phyloP scores from a whole-genome alignment of 139 green algal genomes.

The Pseudopediastrum boryanum region DNA sequence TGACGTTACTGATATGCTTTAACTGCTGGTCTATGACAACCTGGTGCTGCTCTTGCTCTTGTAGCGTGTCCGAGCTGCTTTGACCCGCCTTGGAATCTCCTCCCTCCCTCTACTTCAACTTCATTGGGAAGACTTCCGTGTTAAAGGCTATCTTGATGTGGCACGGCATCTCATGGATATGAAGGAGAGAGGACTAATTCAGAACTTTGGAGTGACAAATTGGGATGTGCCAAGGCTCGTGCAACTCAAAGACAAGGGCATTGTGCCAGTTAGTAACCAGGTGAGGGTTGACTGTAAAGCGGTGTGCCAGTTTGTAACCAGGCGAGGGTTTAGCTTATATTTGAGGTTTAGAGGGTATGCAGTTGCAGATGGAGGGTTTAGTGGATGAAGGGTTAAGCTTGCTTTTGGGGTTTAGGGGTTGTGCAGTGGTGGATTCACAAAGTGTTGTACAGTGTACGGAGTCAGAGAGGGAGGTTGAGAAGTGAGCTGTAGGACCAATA shows the following conservation, averaged over 20 bases:
- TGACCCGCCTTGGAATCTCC: slow-evolving; percentile 19
- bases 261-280: slow-evolving; percentile 40
- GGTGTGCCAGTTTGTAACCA: slow-evolving; percentile 37
- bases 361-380: neutral
- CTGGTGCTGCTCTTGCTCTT: neutral
- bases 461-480: too few species aligned
- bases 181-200: slow-evolving; percentile 21
- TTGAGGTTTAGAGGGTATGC: neutral
- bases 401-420: neutral
- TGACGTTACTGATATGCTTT: too few species aligned
- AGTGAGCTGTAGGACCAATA: too few species aligned
- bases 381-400: neutral
- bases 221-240: slow-evolving; percentile 29
- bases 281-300: slow-evolving; percentile 3
- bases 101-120: slow-evolving; percentile 27
- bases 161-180: slow-evolving; percentile 19
- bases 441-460: too few species aligned
- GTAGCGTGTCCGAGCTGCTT: slow-evolving; percentile 28
- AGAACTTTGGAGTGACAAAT: slow-evolving; percentile 14
- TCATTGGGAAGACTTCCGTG: slow-evolving; percentile 23
- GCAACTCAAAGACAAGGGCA: slow-evolving; percentile 18
- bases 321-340: neutral
- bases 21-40: too few species aligned
- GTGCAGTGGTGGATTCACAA: neutral
- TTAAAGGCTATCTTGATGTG: slow-evolving; percentile 14